phyloP scores from a whole-genome alignment of 2,329 filamentous ascomycete genomes.

The Microcyclosporella mali region DNA sequence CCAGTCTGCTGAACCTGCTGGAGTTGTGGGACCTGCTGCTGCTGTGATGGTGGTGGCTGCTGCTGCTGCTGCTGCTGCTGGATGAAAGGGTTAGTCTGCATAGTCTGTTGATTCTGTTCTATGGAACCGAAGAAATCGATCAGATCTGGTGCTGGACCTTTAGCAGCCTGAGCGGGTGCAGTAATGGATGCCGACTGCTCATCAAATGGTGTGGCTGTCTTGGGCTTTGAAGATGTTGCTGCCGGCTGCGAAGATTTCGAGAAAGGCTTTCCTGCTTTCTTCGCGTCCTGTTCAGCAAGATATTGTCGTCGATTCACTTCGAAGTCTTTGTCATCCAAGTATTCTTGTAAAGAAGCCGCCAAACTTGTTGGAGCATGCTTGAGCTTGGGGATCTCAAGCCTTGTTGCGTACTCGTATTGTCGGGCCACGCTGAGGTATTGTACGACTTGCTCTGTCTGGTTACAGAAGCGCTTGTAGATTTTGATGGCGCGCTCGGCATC shows the following conservation, averaged over 20 bases:
- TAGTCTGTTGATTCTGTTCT: slow-evolving; percentile 74
- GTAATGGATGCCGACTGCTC: slow-evolving; percentile 18
- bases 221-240: slow-evolving; percentile 36
- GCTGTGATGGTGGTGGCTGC: slow-evolving; percentile 24
- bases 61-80: slow-evolving; percentile 23
- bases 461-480: slow-evolving; percentile 88
- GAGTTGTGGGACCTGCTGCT: slow-evolving; percentile 41
- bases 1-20: slow-evolving; percentile 26
- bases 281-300: slow-evolving; percentile 75
- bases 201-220: slow-evolving; percentile 17
- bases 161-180: slow-evolving; percentile 33
- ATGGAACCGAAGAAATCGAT: slow-evolving; percentile 96
- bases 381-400: slow-evolving; percentile 90
- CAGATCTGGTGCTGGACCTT: slow-evolving; percentile 66
- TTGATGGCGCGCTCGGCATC: slow-evolving; percentile 87
- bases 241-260: slow-evolving; percentile 29
- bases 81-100: slow-evolving; percentile 31
- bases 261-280: slow-evolving; percentile 43
- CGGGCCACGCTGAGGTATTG: slow-evolving; percentile 81
- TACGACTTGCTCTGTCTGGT: slow-evolving; percentile 87
- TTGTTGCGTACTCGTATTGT: slow-evolving; percentile 84
- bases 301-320: slow-evolving; percentile 91
- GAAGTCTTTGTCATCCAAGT: slow-evolving; percentile 89
- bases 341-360: slow-evolving; percentile 84
- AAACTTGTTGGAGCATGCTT: slow-evolving; percentile 95